Evolutionary conservation across 257 asterid species (phyloP).

Genomic region (Eustoma russellianum): DNA sequence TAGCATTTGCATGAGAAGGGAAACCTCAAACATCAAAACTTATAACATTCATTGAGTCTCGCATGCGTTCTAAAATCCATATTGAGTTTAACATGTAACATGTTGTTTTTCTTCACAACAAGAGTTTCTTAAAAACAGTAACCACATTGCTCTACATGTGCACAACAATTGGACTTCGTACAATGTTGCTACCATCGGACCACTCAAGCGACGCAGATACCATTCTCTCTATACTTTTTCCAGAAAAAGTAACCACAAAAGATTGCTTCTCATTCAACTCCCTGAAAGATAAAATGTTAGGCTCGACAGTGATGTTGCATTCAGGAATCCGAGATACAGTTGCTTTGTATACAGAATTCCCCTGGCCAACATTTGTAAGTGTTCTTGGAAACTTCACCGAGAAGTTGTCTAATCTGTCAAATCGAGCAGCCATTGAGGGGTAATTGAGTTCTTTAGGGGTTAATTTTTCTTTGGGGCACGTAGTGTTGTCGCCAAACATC

Average conservation of each 20-base stretch:
- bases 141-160: too few species aligned
- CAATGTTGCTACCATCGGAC: too few species aligned
- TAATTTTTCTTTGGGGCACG: background rate
- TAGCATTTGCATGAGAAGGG: too few species aligned
- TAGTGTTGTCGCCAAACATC: constrained; percentile 8
- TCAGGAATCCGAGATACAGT: background rate
- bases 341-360: constrained; percentile 4
- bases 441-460: constrained; percentile 10
- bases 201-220: too few species aligned
- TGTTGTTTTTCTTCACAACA: too few species aligned
- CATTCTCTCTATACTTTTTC: too few species aligned
- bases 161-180: too few species aligned
- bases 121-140: too few species aligned
- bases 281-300: background rate
- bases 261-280: constrained; percentile 3
- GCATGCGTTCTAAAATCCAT: too few species aligned
- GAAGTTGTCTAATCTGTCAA: background rate
- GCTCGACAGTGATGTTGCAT: constrained; percentile 1
- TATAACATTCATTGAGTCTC: too few species aligned
- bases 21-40: too few species aligned
- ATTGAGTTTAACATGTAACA: too few species aligned
- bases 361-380: constrained; percentile 2
- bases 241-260: background rate
- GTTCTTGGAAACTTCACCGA: constrained; percentile 4
- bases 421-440: constrained; percentile 10